Percentiles rank a stretch among this genome's conserved stretches.
These are phyloP conservation scores for Aureobasidium sp. DNA, from an alignment of 2,329 filamentous ascomycete species.

Conservation along the genomic window DNA sequence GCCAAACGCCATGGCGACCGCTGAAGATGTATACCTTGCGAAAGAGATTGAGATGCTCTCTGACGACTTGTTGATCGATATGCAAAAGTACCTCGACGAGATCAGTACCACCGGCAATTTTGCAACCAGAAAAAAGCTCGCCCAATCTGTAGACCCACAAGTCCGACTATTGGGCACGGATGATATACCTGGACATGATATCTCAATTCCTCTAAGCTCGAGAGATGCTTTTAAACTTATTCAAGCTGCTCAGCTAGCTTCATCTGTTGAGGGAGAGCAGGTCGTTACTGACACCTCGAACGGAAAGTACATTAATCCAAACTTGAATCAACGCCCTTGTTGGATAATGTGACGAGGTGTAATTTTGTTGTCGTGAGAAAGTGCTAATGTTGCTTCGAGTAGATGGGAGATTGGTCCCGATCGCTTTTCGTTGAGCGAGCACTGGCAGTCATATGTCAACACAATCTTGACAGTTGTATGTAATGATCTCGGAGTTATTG, in stretches of 20 bases:
- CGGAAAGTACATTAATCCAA: constrained; percentile 27
- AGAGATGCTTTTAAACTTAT: constrained; percentile 25
- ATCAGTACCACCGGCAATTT: neutral
- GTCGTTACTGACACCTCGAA: constrained; percentile 35
- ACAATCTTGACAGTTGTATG: constrained; percentile 23
- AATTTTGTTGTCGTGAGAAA: neutral
- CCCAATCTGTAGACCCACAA: neutral
- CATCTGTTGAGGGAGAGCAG: constrained; percentile 35
- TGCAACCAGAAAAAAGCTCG: constrained; percentile 9
- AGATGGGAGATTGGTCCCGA: constrained; percentile 36
- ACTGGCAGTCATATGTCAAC: constrained; percentile 29
- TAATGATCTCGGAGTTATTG: constrained; percentile 22
- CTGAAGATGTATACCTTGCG: neutral
- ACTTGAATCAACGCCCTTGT: too few species aligned
- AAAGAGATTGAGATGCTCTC: neutral
- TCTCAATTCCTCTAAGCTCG: constrained; percentile 19
- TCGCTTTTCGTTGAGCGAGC: constrained; percentile 24
- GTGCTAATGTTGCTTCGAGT: neutral
- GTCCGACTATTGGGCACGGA: neutral
- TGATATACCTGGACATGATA: neutral
- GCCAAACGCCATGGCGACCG: neutral
- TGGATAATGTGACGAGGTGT: neutral
- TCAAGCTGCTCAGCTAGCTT: constrained; percentile 29
- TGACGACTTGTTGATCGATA: neutral
- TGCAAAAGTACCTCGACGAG: neutral